Base-by-base conservation (phyloP, 2,329 filamentous ascomycete species). In the Fusarium sp. region DNA sequence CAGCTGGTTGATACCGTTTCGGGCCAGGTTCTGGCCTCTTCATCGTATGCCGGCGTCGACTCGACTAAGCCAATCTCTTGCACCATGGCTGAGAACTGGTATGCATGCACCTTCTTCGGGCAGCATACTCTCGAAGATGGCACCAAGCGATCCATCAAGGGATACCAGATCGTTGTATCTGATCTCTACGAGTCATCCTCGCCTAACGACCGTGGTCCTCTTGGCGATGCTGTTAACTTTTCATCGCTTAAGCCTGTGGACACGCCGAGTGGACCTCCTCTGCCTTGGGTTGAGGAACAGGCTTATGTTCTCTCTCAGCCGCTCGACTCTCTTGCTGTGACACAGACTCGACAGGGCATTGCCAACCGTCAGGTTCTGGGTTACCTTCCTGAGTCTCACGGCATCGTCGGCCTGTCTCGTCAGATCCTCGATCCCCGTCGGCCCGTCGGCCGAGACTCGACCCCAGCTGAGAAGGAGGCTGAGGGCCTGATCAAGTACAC, bases 61-160 rank as follows among this genome's bases (percentile, higher is more conserved):
- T 87, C 90, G 1, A 86, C 84, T 57, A 92, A 95, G 80, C 89
- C 92, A 0, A 93, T 98, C 69, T 87, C 93, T 25, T 95, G 95
- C 47, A 90, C 91, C 29, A 87, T 98, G 62, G 93, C 95, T 0
- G 97, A 99, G 86, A 98, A 99, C 84, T 98, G 96, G 95, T 95
- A 97, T 79, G 89, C 92, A 8, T 98, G 97, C 85, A 93, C 94
- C 9, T 94, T 95, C 82, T 93, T 90, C 77, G 89, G 88, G 38
- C 84, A 89, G 76, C 92, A 91, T 79, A 84, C 85, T 4, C 86
- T 92, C 35, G 83, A 86, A 50, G 89, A 91, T 70, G 85, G 87
- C 27, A 80, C 81, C 20, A 83, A 87, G n/a, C 86, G 88, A 65
- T 82, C 85, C 6, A 89, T 95, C 69, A 94, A 95, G 82, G 95